A percentile compares a stretch with the other conserved stretches of the same genome.
phyloP scores from a whole-genome alignment of 345 rosid genomes.

The Bruguiera parviflora region DNA sequence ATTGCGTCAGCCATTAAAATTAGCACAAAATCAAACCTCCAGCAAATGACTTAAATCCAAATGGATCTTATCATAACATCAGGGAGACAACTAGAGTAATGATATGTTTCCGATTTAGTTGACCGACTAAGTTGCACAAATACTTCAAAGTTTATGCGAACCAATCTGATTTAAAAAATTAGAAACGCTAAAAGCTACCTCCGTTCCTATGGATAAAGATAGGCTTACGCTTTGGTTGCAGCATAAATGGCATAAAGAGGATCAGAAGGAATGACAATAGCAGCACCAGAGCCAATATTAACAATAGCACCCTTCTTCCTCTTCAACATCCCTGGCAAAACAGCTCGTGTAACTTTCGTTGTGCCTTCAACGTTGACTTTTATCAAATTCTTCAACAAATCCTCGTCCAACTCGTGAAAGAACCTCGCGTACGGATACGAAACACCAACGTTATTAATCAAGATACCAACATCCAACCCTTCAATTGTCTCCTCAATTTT shows the following conservation, averaged over 20 bases:
- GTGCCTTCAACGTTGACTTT: slow-evolving; percentile 68
- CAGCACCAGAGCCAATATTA: slow-evolving; percentile 80
- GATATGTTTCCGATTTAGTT: too few species aligned
- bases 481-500: slow-evolving; percentile 44
- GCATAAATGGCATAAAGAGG: slow-evolving; percentile 86
- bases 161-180: too few species aligned
- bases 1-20: background rate
- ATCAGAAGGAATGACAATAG: slow-evolving; percentile 84
- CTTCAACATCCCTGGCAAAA: slow-evolving; percentile 55
- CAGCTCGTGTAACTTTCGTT: slow-evolving; percentile 53
- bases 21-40: background rate
- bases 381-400: slow-evolving; percentile 55
- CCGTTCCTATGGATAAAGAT: too few species aligned
- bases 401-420: slow-evolving; percentile 79
- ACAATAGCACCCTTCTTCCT: slow-evolving; percentile 77
- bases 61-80: background rate
- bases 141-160: too few species aligned
- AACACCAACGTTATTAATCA: slow-evolving; percentile 83
- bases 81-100: too few species aligned
- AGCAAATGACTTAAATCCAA: background rate
- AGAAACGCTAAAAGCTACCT: too few species aligned
- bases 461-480: slow-evolving; percentile 61
- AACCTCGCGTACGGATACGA: slow-evolving; percentile 71
- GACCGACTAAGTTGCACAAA: too few species aligned
- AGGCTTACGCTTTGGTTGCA: slow-evolving; percentile 89